Base-by-base conservation (phyloP, 169 alveolate genomes). In the Eimeria necatrix region DNA sequence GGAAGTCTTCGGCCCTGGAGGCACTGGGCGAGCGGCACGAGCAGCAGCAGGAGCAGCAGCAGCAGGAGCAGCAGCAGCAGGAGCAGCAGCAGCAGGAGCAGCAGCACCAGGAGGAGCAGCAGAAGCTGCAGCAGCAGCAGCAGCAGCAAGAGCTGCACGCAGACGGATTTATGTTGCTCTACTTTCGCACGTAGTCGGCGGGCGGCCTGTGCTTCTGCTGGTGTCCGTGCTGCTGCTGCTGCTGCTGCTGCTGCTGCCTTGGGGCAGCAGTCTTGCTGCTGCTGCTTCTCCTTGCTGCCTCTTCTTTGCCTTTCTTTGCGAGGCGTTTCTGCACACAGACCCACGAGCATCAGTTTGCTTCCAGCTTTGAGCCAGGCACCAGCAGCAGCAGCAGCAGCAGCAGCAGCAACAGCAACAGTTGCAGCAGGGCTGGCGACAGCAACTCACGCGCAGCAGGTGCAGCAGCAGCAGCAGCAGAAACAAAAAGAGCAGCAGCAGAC, bases 61-160 rank as follows among this genome's bases (percentile, higher is more conserved):
- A 32, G 83, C 8, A 26, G 18, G 51, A 32, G 53, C 52, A 26
- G 83, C 83, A 26, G 0, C 52, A 7, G 83, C 83, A 26, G 83
- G 51, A 71, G 51, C 53, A 71, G 83, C 83, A 71, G 52, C 83
- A 71, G 83, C 83, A 71, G 24, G 18, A 0, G 51, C 16, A 0
- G 41, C 18, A 26, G 4, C 53, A 71, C 4, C 16, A 22, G 12
- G 51, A 1, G 83, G 14, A 71, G 16, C 52, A 0, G 83, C 83
- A n/a, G 83, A 6, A 22, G 41, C 83, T 8, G 51, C 52, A 61
- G 74, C 74, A 71, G 83, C 83, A 71, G 83, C 83, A 71, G 83
- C 83, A 71, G 52, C 83, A n/a, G 83, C 76, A 9, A 12, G 20
- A 9, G 64, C 64, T 53, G 64, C 74, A n/a, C n/a, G n/a, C n/a